Conservation (phyloP, 139 green algal genomes). For the Desmodesmus armatus region DNA sequence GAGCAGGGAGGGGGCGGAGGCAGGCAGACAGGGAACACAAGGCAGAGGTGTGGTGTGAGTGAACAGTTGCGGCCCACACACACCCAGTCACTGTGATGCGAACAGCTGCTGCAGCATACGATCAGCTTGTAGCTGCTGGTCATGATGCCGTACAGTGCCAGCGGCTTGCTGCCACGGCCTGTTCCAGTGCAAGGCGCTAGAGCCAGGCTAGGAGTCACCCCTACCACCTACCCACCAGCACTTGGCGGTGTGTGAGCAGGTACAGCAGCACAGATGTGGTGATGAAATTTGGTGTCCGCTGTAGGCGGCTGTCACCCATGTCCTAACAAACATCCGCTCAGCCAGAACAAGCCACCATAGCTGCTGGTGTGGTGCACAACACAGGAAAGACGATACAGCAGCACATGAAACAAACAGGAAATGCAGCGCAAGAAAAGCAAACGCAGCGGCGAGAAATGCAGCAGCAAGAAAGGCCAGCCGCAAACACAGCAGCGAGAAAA, state of each 20-base stretch:
- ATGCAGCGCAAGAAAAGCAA: background rate
- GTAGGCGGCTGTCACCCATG: background rate
- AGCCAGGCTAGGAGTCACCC: no score
- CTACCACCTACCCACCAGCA: no score
- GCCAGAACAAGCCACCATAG: no score
- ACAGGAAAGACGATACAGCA: background rate
- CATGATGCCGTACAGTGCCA: no score
- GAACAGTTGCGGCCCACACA: no score
- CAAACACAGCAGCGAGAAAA: background rate
- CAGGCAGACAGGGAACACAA: conserved; percentile 6
- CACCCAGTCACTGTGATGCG: no score
- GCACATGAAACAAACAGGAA: background rate
- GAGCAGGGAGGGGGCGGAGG: background rate
- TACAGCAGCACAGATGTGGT: background rate
- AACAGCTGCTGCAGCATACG: no score
- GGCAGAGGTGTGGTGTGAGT: background rate
- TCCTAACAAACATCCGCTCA: background rate
- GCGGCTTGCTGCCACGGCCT: no score
- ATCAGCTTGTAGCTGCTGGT: no score
- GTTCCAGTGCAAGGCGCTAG: no score
- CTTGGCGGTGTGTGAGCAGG: background rate
- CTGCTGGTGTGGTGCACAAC: background rate
- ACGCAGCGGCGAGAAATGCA: background rate
- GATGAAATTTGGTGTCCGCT: background rate
- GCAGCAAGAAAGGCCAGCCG: background rate